Evolutionary conservation across 495 filamentous ascomycete species (phyloP).

Genomic region (Trichoderma erinaceum): DNA sequence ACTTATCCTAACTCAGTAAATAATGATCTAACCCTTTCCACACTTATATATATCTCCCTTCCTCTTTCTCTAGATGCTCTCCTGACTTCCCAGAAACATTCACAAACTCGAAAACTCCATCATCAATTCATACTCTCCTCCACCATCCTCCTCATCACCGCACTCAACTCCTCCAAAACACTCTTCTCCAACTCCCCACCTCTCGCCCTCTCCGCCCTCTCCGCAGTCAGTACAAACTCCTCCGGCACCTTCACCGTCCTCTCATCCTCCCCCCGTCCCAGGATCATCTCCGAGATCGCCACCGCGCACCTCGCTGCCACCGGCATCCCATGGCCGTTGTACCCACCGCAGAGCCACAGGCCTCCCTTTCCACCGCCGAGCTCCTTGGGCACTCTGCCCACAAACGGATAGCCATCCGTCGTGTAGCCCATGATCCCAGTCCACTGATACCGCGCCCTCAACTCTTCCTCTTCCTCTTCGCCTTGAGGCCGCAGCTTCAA

Average conservation of each 20-base stretch:
- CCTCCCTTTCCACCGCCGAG: constrained; percentile 31
- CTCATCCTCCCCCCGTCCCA: constrained; percentile 30
- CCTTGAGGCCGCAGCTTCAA: constrained; percentile 21
- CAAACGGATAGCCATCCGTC: constrained; percentile 63
- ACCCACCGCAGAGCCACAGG: constrained; percentile 57
- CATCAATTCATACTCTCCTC: not conserved
- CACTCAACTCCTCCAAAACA: not conserved
- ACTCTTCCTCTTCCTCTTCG: constrained; percentile 27
- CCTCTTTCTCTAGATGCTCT: too few species aligned
- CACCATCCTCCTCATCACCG: not conserved
- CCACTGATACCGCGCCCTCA: constrained; percentile 61
- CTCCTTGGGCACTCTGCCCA: constrained; percentile 48
- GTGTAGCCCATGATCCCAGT: constrained; percentile 79
- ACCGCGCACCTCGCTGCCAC: constrained; percentile 63
- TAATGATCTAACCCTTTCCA: too few species aligned
- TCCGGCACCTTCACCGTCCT: constrained; percentile 32
- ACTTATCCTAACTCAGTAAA: too few species aligned
- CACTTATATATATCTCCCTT: too few species aligned
- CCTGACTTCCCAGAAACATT: not conserved
- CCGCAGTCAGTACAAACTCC: constrained; percentile 41
- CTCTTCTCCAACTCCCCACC: not conserved
- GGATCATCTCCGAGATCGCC: constrained; percentile 59
- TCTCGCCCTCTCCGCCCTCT: constrained; percentile 29
- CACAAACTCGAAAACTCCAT: not conserved
- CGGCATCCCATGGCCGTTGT: constrained; percentile 79